phyloP scores from a whole-genome alignment of 2,329 filamentous ascomycete species.

The Beauveria bassiana region DNA sequence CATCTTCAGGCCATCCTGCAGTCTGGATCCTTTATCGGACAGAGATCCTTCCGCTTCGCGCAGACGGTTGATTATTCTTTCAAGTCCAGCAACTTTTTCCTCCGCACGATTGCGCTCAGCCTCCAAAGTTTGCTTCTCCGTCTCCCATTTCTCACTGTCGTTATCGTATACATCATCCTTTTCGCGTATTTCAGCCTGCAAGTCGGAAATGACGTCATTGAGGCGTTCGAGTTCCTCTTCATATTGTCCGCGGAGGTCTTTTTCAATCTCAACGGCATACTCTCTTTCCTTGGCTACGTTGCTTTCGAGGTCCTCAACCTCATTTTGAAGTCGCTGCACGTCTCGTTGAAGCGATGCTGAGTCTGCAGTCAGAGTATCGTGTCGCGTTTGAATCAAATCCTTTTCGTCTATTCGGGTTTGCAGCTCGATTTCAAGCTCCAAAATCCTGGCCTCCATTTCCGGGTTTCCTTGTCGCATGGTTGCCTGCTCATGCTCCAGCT shows the following conservation, averaged over 20 bases:
- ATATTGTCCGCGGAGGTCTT: slow-evolving; percentile 42
- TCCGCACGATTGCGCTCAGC: slow-evolving; percentile 59
- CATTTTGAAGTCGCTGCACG: slow-evolving; percentile 40
- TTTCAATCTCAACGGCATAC: slow-evolving; percentile 52
- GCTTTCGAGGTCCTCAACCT: slow-evolving; percentile 39
- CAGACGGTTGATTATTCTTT: slow-evolving; percentile 63
- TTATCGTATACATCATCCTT: slow-evolving; percentile 64
- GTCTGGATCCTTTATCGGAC: slow-evolving; percentile 57
- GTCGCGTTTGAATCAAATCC: slow-evolving; percentile 58
- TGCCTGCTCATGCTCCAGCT: slow-evolving; percentile 25
- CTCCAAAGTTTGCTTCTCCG: slow-evolving; percentile 55
- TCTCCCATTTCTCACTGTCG: slow-evolving; percentile 66
- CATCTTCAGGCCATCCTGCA: slow-evolving; percentile 61
- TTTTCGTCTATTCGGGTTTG: slow-evolving; percentile 56
- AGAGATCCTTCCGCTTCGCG: slow-evolving; percentile 60
- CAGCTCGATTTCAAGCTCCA: slow-evolving; percentile 52
- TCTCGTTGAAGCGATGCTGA: slow-evolving; percentile 60
- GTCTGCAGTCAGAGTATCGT: slow-evolving; percentile 59
- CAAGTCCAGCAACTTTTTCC: slow-evolving; percentile 58
- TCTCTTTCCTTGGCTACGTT: slow-evolving; percentile 47
- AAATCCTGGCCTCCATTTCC: slow-evolving; percentile 35
- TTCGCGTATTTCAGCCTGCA: slow-evolving; percentile 59
- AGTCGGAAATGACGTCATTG: slow-evolving; percentile 51
- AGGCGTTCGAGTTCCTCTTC: slow-evolving; percentile 41
- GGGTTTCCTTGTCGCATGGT: slow-evolving; percentile 24